Percentiles rank a stretch among this genome's conserved stretches.
Conservation (phyloP, 257 asterid genomes). For the Verbena officinalis region DNA sequence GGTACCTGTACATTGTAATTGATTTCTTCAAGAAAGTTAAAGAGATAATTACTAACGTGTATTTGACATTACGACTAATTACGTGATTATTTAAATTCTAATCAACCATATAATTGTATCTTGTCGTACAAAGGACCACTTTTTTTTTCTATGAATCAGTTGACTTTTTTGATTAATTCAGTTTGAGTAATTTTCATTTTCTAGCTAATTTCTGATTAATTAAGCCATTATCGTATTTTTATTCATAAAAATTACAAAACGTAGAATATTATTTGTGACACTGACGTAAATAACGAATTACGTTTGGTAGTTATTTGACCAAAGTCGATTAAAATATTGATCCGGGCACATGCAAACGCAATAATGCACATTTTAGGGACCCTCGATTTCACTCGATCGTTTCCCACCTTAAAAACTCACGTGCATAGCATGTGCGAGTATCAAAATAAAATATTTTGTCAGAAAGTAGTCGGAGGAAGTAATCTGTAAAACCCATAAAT, state of each 20-base stretch:
- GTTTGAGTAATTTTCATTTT: too few species aligned
- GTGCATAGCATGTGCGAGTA: too few species aligned
- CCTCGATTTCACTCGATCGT: constrained; percentile 8
- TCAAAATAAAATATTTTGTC: too few species aligned
- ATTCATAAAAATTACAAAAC: background rate
- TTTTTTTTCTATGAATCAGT: too few species aligned
- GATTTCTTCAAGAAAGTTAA: constrained; percentile 12
- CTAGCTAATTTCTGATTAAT: too few species aligned
- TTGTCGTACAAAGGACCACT: too few species aligned
- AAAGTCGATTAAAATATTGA: background rate
- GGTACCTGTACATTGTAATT: background rate
- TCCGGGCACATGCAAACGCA: constrained; percentile 31
- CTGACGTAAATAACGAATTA: background rate
- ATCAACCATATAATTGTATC: background rate
- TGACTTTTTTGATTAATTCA: too few species aligned
- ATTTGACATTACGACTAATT: constrained; percentile 22
- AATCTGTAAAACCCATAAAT: too few species aligned
- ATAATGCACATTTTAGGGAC: constrained; percentile 27
- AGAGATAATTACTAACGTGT: constrained; percentile 23
- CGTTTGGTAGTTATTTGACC: background rate
- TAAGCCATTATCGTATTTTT: too few species aligned
- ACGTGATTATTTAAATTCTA: too few species aligned
- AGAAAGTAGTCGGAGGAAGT: too few species aligned
- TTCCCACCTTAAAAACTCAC: too few species aligned
- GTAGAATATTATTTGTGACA: background rate